phyloP scores from a whole-genome alignment of 176 grass and related monocot species.

The Pharus latifolius region DNA sequence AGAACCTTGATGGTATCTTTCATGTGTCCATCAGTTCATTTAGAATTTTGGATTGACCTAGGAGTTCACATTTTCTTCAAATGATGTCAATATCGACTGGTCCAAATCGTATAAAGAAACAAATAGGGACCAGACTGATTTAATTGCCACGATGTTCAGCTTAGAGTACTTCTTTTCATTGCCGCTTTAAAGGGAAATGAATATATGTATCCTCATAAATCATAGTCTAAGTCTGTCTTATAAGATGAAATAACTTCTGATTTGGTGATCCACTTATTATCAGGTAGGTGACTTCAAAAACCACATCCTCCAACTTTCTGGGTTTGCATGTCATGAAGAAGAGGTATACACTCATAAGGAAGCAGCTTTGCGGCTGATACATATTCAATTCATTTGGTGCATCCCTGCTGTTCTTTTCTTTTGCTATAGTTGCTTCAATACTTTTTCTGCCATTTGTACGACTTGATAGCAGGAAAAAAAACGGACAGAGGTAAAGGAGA shows the following conservation, averaged over 20 bases:
- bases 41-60: too few species aligned
- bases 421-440: neutral
- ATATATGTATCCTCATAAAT: too few species aligned
- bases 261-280: neutral
- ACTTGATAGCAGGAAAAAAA: conserved; percentile 25
- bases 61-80: too few species aligned
- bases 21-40: too few species aligned
- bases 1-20: too few species aligned
- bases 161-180: too few species aligned
- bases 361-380: neutral
- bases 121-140: too few species aligned
- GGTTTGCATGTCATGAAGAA: conserved; percentile 6
- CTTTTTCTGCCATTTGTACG: neutral
- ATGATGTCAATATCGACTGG: too few species aligned
- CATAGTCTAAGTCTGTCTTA: too few species aligned
- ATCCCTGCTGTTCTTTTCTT: neutral
- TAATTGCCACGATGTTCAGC: too few species aligned
- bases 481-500: conserved; percentile 23
- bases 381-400: neutral
- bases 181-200: too few species aligned
- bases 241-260: conserved; percentile 7
- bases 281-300: conserved; percentile 34
- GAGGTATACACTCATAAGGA: conserved; percentile 11
- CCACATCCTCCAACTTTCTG: conserved; percentile 26
- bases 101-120: too few species aligned